Percentiles rank a stretch among this genome's conserved stretches.
These are phyloP conservation scores for Allium sativum DNA, from an alignment of 106 monocot species.

Conservation along the genomic window DNA sequence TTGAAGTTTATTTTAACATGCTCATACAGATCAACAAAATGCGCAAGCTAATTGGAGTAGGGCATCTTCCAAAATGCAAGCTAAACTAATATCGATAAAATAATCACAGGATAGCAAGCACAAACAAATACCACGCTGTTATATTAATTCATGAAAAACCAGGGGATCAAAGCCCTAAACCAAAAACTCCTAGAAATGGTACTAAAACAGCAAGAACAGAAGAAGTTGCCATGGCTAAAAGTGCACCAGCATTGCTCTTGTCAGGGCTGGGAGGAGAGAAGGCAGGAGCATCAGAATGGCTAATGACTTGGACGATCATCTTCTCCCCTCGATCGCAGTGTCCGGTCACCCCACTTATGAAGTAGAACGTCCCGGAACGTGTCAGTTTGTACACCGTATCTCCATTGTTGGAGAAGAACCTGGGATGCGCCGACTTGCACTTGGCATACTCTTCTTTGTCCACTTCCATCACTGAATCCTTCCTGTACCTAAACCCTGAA, in stretches of 20 bases:
- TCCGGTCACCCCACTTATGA: conserved; percentile 72
- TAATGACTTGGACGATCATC: conserved; percentile 67
- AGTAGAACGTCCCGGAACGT: conserved; percentile 59
- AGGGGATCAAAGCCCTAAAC: neutral
- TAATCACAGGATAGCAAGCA: too few species aligned
- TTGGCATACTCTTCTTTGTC: conserved; percentile 55
- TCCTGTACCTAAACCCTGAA: conserved; percentile 67
- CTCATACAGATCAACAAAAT: too few species aligned
- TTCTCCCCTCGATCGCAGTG: conserved; percentile 77
- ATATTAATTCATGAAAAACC: neutral
- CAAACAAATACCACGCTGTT: neutral
- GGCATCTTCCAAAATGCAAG: too few species aligned
- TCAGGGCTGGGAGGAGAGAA: conserved; percentile 3
- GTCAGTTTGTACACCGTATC: conserved; percentile 31
- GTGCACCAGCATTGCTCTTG: neutral
- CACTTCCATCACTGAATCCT: conserved; percentile 80
- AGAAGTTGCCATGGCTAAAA: neutral
- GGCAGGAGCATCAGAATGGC: conserved; percentile 5
- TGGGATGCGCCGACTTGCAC: conserved; percentile 52
- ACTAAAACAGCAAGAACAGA: neutral
- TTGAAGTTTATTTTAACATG: too few species aligned
- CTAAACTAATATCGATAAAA: too few species aligned
- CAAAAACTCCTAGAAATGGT: neutral
- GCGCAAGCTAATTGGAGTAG: too few species aligned
- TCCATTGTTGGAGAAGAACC: conserved; percentile 79